Percentiles rank a stretch among this genome's conserved stretches.
Conservation (phyloP, 805 yeast genomes). For the Kazachstania psychrophila region DNA sequence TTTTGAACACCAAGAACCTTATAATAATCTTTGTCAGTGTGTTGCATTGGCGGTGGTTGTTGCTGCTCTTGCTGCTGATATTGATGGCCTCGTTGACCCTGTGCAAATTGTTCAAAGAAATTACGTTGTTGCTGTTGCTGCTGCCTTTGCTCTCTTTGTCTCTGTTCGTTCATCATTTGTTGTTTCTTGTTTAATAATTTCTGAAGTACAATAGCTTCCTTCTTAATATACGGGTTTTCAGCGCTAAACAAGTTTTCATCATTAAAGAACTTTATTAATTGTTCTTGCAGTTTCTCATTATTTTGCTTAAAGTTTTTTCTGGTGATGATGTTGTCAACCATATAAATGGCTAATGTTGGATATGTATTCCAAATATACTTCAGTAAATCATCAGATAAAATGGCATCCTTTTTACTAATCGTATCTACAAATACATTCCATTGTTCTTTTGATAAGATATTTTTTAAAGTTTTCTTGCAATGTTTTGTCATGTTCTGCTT, state of each 20-base stretch:
- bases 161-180: constrained; percentile 1
- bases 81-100: constrained; percentile 16
- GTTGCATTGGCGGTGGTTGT: constrained; percentile 26
- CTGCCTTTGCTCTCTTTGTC: constrained; percentile 31
- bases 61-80: constrained; percentile 31
- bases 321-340: constrained; percentile 12
- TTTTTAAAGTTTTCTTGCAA: constrained; percentile 17
- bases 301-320: constrained; percentile 7
- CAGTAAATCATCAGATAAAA: constrained; percentile 14
- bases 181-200: constrained; percentile 12
- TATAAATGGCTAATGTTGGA: constrained; percentile 23
- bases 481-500: constrained; percentile 5
- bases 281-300: constrained; percentile 7
- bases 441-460: constrained; percentile 13
- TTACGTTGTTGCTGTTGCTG: constrained; percentile 38
- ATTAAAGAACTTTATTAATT: constrained; percentile 17
- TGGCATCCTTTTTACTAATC: constrained; percentile 6
- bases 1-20: constrained; percentile 59
- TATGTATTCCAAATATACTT: constrained; percentile 21
- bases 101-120: constrained; percentile 20
- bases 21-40: constrained; percentile 59
- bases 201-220: constrained; percentile 31
- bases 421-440: constrained; percentile 7
- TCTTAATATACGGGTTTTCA: constrained; percentile 10
- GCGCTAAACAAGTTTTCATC: constrained; percentile 15